Conservation (phyloP, 257 asterid species). For the Ligustrum vulgare region DNA sequence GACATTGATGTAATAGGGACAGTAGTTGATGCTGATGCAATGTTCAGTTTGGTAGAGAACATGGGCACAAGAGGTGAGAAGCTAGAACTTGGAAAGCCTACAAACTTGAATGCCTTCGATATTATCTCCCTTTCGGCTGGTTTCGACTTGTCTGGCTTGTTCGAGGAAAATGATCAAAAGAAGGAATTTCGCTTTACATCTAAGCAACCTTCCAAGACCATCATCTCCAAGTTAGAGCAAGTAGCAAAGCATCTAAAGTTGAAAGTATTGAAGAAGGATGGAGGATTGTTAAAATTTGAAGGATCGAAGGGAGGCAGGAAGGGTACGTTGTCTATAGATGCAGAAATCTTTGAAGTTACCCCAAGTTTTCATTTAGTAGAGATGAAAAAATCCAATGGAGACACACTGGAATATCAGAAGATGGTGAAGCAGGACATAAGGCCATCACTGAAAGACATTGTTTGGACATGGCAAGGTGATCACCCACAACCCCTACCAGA, state of each 20-base stretch:
- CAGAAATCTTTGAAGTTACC: conserved; percentile 62
- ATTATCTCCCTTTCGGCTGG: conserved; percentile 78
- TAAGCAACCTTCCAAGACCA: conserved; percentile 47
- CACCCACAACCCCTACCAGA: conserved; percentile 25
- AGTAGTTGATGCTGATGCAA: conserved; percentile 19
- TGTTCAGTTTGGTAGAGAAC: conserved; percentile 16
- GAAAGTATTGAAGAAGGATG: conserved; percentile 58
- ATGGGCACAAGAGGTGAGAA: conserved; percentile 10
- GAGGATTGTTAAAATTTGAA: conserved; percentile 57
- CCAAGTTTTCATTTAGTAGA: conserved; percentile 66
- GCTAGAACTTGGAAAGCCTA: conserved; percentile 42
- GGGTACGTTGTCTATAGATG: conserved; percentile 66
- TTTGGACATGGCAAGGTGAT: conserved; percentile 80
- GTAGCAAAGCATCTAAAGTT: conserved; percentile 51
- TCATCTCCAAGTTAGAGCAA: conserved; percentile 68
- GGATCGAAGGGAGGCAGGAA: conserved; percentile 59
- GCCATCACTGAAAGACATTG: conserved; percentile 64
- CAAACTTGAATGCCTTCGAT: conserved; percentile 70
- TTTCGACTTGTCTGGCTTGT: conserved; percentile 72
- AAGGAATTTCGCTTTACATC: conserved; percentile 60
- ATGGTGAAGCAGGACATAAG: conserved; percentile 56
- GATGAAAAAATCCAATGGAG: conserved; percentile 66
- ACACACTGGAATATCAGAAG: conserved; percentile 68
- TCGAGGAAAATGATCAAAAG: conserved; percentile 47
- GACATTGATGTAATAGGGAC: conserved; percentile 12